phyloP scores from a whole-genome alignment of 164 flowering plant genomes.

The Platanus orientalis region DNA sequence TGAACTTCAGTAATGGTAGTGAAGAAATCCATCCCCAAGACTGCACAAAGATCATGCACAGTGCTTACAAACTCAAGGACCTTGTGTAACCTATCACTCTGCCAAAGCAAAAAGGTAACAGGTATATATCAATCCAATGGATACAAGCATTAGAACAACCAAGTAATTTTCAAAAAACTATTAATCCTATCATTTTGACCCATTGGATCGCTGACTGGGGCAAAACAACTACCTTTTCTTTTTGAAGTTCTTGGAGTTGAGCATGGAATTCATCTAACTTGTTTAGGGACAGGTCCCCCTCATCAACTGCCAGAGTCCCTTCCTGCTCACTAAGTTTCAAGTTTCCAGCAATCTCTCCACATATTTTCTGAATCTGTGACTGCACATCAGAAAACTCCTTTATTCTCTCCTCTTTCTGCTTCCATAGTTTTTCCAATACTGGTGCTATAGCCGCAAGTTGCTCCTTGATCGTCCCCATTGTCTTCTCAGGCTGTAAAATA shows the following conservation, averaged over 20 bases:
- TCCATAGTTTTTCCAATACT: slow-evolving; percentile 62
- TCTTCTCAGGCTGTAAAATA: slow-evolving; percentile 64
- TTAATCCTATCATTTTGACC: background rate
- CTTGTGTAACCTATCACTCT: slow-evolving; percentile 91
- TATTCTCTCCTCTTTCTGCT: slow-evolving; percentile 75
- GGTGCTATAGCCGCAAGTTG: slow-evolving; percentile 92
- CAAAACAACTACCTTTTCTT: slow-evolving; percentile 63
- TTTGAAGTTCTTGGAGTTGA: slow-evolving; percentile 87
- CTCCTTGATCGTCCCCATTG: slow-evolving; percentile 84
- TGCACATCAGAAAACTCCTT: slow-evolving; percentile 79
- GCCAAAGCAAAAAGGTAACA: slow-evolving; percentile 10
- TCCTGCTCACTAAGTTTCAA: slow-evolving; percentile 33
- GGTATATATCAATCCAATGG: too few species aligned
- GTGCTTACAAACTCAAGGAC: slow-evolving; percentile 91
- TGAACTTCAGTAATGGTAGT: slow-evolving; percentile 87
- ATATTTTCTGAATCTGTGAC: slow-evolving; percentile 75
- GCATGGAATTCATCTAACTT: slow-evolving; percentile 76
- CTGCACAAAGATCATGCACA: slow-evolving; percentile 95
- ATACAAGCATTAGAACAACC: background rate
- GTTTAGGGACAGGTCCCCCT: slow-evolving; percentile 71
- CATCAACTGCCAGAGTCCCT: slow-evolving; percentile 58
- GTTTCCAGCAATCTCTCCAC: slow-evolving; percentile 80
- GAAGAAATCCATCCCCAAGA: slow-evolving; percentile 88
- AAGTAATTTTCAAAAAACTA: background rate
- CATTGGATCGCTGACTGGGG: background rate